phyloP scores from a whole-genome alignment of 768 basidiomycete species.

The Kwoniella dendrophila region DNA sequence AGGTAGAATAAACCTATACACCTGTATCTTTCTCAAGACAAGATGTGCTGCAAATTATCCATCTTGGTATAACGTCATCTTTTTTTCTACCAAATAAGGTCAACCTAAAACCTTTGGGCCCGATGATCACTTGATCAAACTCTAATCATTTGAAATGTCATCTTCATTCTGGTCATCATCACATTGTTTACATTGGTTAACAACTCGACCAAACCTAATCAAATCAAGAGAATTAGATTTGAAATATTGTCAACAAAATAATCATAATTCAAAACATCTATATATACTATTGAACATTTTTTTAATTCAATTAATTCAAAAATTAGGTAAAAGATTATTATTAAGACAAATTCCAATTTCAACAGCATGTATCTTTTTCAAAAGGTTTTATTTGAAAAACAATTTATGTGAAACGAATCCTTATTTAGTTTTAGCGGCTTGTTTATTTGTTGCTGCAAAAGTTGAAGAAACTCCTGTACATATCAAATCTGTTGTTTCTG shows the following conservation, averaged over 20 bases:
- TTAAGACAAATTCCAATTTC: constrained; percentile 88
- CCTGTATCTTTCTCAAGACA: no score
- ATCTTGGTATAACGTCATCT: no score
- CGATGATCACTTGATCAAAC: no score
- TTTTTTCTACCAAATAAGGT: no score
- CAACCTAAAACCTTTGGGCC: no score
- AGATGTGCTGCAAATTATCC: no score
- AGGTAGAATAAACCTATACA: no score
- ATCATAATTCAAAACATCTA: constrained; percentile 76
- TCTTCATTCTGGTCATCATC: constrained; percentile 86
- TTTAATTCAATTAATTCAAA: constrained; percentile 80
- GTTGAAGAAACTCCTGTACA: constrained; percentile 94
- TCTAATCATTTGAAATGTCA: no score
- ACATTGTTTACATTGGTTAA: constrained; percentile 89
- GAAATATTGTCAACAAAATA: constrained; percentile 74
- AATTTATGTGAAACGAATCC: constrained; percentile 94
- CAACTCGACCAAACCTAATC: constrained; percentile 74
- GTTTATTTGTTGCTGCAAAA: constrained; percentile 94
- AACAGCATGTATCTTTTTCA: constrained; percentile 91
- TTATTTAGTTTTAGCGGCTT: constrained; percentile 86
- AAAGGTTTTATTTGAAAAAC: constrained; percentile 96
- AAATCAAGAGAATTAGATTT: constrained; percentile 77
- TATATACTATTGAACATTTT: constrained; percentile 83
- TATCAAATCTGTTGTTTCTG: constrained; percentile 86
- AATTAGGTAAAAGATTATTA: constrained; percentile 77